Base-by-base conservation (phyloP, 805 yeast genomes). In the baker's yeast (Saccharomyces cerevisiae) region DNA sequence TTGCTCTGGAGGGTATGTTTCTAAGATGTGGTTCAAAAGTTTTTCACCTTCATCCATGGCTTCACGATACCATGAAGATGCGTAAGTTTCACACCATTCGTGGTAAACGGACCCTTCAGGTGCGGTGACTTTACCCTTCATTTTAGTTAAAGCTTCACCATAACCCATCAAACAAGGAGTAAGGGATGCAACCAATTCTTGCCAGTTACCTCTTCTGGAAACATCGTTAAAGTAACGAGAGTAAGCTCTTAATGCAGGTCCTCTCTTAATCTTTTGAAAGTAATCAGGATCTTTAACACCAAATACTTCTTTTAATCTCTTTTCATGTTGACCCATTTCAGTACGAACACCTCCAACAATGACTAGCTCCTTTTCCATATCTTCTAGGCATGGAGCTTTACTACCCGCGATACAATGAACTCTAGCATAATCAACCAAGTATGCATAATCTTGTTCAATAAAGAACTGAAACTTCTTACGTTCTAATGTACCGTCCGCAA, bases 111-210 rank as follows among this genome's bases (percentile, higher is more conserved):
- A 56, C 8, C 59, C 64, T 46, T 63, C 53, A 14, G 62, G 52
- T 6, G 65, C 67, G 3, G 65, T 60, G 10, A 72, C 68, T 4
- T 71, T 66, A 3, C 73, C 64, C 4, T 73, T 71, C 24, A 68
- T 60, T 5, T 64, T 59, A 2, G 55, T 46, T 0, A 81, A 79
- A 1, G 90, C 89, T 49, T 78, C 75, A 36, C 78, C 79, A 65
- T 85, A 85, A 1, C 95, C 96, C 64, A 83, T 78, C 50, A 86
- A 69, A 67, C 96, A 87, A 0, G 96, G 94, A 6, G 89, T 79
- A 52, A 86, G 68, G 0, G 92, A 87, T 6, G 84, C 78, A 55
- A 81, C 81, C 51, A 85, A 77, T 48, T 83, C 87, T 30, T 83
- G 66, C 79, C 84, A 84, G 64, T 84, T 84, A 28, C 79, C 77